Conservation (phyloP, 768 basidiomycete genomes). For the Trametes cinnabarina region DNA sequence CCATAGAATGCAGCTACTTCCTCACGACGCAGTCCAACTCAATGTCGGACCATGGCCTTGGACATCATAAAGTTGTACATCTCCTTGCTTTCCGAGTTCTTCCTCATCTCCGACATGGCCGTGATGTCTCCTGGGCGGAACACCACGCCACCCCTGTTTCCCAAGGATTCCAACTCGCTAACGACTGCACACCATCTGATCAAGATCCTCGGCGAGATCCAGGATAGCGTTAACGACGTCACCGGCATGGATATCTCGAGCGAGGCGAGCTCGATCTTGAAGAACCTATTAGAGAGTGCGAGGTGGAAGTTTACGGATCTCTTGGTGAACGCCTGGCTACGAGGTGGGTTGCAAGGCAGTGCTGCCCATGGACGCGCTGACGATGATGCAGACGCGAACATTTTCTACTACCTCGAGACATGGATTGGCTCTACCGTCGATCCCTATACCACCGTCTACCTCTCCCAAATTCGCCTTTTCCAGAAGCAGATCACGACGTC, state of each 20-base stretch:
- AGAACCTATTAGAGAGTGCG: conserved; percentile 72
- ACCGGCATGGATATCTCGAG: conserved; percentile 74
- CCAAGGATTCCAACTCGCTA: conserved; percentile 75
- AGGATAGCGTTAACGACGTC: conserved; percentile 82
- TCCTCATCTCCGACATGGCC: conserved; percentile 75
- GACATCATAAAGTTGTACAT: conserved; percentile 87
- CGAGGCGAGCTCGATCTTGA: conserved; percentile 69
- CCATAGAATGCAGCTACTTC: conserved; percentile 30
- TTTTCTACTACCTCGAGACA: conserved; percentile 83
- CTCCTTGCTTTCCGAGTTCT: conserved; percentile 81
- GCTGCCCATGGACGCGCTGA: neutral
- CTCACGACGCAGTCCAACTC: conserved; percentile 75
- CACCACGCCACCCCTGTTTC: conserved; percentile 53
- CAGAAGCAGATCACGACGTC: conserved; percentile 74
- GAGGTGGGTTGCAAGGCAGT: conserved; percentile 50
- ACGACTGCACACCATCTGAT: conserved; percentile 78
- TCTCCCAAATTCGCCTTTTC: conserved; percentile 75
- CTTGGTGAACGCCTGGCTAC: conserved; percentile 74
- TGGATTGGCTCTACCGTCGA: conserved; percentile 70
- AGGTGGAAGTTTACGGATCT: conserved; percentile 89
- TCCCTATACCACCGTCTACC: conserved; percentile 68
- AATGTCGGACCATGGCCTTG: conserved; percentile 83
- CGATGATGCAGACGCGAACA: conserved; percentile 63
- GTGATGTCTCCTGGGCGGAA: conserved; percentile 55
- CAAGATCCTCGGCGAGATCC: conserved; percentile 79